Conservation (phyloP, 495 filamentous ascomycete genomes). For the Terfezia boudieri region DNA sequence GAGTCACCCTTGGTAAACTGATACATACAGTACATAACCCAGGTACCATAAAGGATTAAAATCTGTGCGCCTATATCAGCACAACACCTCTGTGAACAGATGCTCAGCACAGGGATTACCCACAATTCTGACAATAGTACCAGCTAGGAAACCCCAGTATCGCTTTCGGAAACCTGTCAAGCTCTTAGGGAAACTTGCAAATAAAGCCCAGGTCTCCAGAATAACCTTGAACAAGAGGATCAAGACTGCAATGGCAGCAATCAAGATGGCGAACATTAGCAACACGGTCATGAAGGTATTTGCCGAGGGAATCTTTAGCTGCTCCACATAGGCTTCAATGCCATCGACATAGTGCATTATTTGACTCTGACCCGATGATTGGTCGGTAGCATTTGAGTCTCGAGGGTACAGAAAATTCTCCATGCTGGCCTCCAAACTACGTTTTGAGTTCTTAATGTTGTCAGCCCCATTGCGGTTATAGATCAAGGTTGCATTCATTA, state of each 20-base stretch:
- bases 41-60: conserved; percentile 77
- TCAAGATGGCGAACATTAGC: conserved; percentile 65
- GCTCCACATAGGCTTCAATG: conserved; percentile 51
- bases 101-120: background rate
- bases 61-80: conserved; percentile 25
- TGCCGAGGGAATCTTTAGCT: conserved; percentile 59
- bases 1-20: conserved; percentile 88
- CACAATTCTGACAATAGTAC: conserved; percentile 61
- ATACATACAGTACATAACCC: conserved; percentile 90
- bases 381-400: conserved; percentile 7
- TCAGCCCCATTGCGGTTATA: conserved; percentile 26
- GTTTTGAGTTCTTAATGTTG: conserved; percentile 4
- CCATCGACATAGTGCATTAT: conserved; percentile 34
- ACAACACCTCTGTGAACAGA: background rate
- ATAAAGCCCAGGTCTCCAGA: conserved; percentile 77
- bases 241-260: conserved; percentile 63
- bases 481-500: conserved; percentile 50
- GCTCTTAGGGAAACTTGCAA: conserved; percentile 62
- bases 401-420: background rate
- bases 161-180: conserved; percentile 74
- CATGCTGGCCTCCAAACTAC: conserved; percentile 11
- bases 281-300: conserved; percentile 96
- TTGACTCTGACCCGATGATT: conserved; percentile 17
- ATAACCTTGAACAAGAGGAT: conserved; percentile 84
- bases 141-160: conserved; percentile 78